Evolutionary conservation across 352 stramenopile species (phyloP).

Genomic region (Saprolegnia parasitica): DNA sequence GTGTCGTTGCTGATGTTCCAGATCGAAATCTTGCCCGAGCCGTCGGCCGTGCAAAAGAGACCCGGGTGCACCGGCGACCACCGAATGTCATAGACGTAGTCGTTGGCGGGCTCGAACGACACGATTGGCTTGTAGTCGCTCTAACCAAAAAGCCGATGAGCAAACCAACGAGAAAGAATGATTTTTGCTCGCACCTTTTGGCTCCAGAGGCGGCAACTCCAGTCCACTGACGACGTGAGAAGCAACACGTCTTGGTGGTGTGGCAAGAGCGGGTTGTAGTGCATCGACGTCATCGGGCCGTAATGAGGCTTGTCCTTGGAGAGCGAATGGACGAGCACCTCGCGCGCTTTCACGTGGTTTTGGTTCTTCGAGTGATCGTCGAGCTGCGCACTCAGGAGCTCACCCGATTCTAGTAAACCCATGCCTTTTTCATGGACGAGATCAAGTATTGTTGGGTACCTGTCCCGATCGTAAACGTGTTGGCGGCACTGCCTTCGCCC

Average conservation of each 20-base stretch:
- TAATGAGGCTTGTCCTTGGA: conserved; percentile 74
- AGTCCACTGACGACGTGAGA: conserved; percentile 81
- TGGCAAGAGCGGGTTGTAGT: conserved; percentile 71
- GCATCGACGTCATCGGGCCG: conserved; percentile 75
- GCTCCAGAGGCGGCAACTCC: conserved; percentile 85
- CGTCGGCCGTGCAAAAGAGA: conserved; percentile 79
- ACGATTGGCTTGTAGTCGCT: conserved; percentile 60
- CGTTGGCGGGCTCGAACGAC: conserved; percentile 80
- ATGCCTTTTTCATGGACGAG: background rate
- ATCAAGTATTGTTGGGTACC: conserved; percentile 32
- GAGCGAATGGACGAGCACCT: conserved; percentile 64
- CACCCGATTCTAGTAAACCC: conserved; percentile 23
- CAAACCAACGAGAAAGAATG: background rate
- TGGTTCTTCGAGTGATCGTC: conserved; percentile 15
- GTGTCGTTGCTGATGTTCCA: conserved; percentile 85
- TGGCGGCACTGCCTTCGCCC: conserved; percentile 53
- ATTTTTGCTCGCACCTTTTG: conserved; percentile 22
- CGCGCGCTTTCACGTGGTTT: conserved; percentile 32
- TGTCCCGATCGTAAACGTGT: conserved; percentile 79
- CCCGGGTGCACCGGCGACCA: conserved; percentile 77
- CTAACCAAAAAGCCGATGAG: conserved; percentile 35
- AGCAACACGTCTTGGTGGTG: conserved; percentile 70
- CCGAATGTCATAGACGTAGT: conserved; percentile 85
- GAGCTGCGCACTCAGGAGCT: conserved; percentile 20
- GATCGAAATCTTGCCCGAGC: conserved; percentile 59